Percentiles rank a stretch among this genome's conserved stretches.
Conservation (phyloP, 805 yeast species). For the Candida argentea region DNA sequence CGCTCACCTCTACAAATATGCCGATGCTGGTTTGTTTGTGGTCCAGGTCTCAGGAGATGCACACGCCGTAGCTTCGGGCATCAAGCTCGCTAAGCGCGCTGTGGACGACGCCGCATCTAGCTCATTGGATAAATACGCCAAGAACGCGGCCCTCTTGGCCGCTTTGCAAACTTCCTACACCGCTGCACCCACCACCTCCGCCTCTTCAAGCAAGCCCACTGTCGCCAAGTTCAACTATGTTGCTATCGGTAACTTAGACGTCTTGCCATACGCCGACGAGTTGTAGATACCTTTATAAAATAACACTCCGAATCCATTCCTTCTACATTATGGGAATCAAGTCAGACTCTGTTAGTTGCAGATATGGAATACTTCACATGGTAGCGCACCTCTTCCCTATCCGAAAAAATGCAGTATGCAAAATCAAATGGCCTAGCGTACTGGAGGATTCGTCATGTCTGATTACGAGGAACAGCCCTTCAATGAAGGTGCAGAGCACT, state of each 20-base stretch:
- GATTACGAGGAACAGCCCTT: constrained; percentile 39
- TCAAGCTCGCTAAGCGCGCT: constrained; percentile 46
- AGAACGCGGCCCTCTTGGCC: constrained; percentile 30
- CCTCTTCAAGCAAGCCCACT: constrained; percentile 28
- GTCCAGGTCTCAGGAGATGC: constrained; percentile 51
- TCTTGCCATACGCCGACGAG: constrained; percentile 84
- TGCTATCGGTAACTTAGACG: constrained; percentile 81
- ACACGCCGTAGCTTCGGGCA: constrained; percentile 46
- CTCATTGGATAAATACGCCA: constrained; percentile 45
- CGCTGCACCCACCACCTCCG: constrained; percentile 18
- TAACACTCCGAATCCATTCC: no score
- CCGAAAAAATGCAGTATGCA: neutral
- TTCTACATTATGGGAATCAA: no score
- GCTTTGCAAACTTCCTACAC: constrained; percentile 32
- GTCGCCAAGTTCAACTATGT: constrained; percentile 68
- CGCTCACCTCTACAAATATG: constrained; percentile 52
- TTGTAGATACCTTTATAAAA: constrained; percentile 44
- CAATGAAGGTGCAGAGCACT: constrained; percentile 61
- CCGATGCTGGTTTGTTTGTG: constrained; percentile 74
- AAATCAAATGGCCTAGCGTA: constrained; percentile 1
- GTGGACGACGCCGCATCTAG: constrained; percentile 28
- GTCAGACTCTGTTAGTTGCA: no score
- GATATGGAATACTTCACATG: no score
- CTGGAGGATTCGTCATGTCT: constrained; percentile 31
- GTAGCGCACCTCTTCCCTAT: no score